Conservation (phyloP, 768 basidiomycete species). For the Psilocybe tampanensis region DNA sequence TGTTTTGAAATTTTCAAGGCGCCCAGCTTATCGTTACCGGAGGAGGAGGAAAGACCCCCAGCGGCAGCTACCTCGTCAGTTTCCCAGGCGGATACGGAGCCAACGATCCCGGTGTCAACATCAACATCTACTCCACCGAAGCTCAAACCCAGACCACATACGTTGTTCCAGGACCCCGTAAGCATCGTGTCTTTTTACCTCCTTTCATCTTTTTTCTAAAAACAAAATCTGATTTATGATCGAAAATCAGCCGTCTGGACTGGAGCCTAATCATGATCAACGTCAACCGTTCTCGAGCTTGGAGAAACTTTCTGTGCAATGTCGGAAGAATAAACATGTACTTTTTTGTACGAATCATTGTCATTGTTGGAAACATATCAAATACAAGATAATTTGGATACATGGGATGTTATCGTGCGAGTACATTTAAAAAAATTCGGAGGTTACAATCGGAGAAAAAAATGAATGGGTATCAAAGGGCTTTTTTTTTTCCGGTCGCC, state of each 20-base stretch:
- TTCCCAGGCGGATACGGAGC: slow-evolving; percentile 39
- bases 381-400: too few relatives aligned
- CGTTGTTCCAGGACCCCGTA: slow-evolving; percentile 36
- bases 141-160: slow-evolving; percentile 33
- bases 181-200: slow-evolving; percentile 11
- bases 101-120: slow-evolving; percentile 36
- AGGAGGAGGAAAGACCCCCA: slow-evolving; percentile 34
- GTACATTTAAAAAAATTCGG: too few relatives aligned
- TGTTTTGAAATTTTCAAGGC: slow-evolving; percentile 15
- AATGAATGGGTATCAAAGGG: too few relatives aligned
- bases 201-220: too few relatives aligned
- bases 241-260: slow-evolving; percentile 28
- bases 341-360: too few relatives aligned
- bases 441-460: too few relatives aligned
- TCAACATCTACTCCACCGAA: slow-evolving; percentile 39
- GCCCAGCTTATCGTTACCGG: slow-evolving; percentile 40
- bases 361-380: too few relatives aligned
- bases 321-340: background rate
- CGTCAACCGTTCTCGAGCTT: too few relatives aligned
- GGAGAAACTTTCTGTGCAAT: too few relatives aligned
- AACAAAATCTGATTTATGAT: background rate
- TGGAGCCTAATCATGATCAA: slow-evolving; percentile 15
- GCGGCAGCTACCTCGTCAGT: slow-evolving; percentile 32
- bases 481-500: too few relatives aligned
- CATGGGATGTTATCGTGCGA: too few relatives aligned